These are phyloP conservation scores for Rhodamnia rubescens DNA, from an alignment of 345 rosid genomes.

Conservation along the genomic window DNA sequence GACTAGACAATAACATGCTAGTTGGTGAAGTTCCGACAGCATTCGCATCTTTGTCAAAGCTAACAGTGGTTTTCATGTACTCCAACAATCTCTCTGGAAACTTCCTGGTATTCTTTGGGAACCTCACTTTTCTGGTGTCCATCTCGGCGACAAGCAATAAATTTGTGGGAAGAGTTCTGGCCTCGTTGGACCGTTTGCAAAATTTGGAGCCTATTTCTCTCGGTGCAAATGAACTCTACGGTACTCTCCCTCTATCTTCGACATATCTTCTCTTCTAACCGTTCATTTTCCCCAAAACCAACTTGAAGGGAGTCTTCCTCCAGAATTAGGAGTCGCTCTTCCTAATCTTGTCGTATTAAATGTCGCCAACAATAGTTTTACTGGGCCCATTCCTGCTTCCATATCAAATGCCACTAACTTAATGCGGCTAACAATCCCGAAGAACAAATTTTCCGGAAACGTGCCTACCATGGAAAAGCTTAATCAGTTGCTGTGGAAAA, in stretches of 20 bases:
- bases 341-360: neutral
- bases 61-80: neutral
- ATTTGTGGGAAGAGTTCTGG: slow-evolving; percentile 4
- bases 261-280: neutral
- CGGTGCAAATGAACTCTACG: neutral
- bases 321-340: slow-evolving; percentile 1
- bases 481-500: neutral
- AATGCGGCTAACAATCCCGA: neutral
- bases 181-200: neutral
- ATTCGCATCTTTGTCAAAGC: neutral
- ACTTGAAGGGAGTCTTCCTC: slow-evolving; percentile 6
- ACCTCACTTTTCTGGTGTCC: neutral
- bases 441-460: neutral
- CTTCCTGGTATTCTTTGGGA: neutral
- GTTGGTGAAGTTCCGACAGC: neutral
- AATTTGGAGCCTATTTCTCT: neutral
- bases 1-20: neutral
- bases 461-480: neutral
- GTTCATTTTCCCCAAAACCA: neutral
- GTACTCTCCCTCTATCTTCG: slow-evolving; percentile 6
- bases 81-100: neutral
- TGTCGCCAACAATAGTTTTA: neutral
- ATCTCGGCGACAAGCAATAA: neutral
- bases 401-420: slow-evolving; percentile 10
- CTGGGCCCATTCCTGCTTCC: slow-evolving; percentile 6